Conservation (phyloP, 2,329 filamentous ascomycete species). For the Dactylellina haptotyla region DNA sequence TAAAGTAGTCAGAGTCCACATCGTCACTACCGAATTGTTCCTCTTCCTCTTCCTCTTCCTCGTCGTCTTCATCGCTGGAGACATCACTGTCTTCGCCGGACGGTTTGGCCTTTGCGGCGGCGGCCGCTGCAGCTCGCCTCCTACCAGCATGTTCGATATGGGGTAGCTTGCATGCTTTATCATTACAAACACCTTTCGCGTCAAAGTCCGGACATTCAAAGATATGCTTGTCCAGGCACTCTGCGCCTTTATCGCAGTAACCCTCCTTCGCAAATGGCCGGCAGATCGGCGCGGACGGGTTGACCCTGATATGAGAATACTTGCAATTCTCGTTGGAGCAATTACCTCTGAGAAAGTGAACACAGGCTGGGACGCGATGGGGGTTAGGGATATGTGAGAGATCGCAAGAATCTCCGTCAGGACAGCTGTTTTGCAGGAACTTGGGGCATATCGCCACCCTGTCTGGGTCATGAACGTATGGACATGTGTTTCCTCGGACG, state of each 20-base stretch:
- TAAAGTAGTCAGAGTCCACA: slow-evolving; percentile 74
- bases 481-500: slow-evolving; percentile 80
- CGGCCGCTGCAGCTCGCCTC: slow-evolving; percentile 69
- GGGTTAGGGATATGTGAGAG: slow-evolving; percentile 86
- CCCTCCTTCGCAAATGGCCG: slow-evolving; percentile 84
- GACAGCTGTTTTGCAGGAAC: slow-evolving; percentile 81
- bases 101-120: slow-evolving; percentile 59
- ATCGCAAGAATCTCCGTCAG: slow-evolving; percentile 81
- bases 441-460: slow-evolving; percentile 93
- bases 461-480: slow-evolving; percentile 81
- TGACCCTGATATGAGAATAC: slow-evolving; percentile 84
- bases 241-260: slow-evolving; percentile 83
- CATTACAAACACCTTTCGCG: slow-evolving; percentile 85
- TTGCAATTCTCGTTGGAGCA: slow-evolving; percentile 87
- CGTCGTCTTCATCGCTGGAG: slow-evolving; percentile 64
- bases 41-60: slow-evolving; percentile 75
- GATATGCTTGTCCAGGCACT: slow-evolving; percentile 84
- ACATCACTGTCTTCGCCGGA: slow-evolving; percentile 59
- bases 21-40: slow-evolving; percentile 76
- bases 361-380: slow-evolving; percentile 85
- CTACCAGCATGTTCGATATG: slow-evolving; percentile 90
- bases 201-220: slow-evolving; percentile 95
- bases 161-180: slow-evolving; percentile 81
- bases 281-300: slow-evolving; percentile 81
- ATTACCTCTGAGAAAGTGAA: slow-evolving; percentile 88